Evolutionary conservation across 495 filamentous ascomycete genomes (phyloP).

Genomic region (Aspergillus asperescens): DNA sequence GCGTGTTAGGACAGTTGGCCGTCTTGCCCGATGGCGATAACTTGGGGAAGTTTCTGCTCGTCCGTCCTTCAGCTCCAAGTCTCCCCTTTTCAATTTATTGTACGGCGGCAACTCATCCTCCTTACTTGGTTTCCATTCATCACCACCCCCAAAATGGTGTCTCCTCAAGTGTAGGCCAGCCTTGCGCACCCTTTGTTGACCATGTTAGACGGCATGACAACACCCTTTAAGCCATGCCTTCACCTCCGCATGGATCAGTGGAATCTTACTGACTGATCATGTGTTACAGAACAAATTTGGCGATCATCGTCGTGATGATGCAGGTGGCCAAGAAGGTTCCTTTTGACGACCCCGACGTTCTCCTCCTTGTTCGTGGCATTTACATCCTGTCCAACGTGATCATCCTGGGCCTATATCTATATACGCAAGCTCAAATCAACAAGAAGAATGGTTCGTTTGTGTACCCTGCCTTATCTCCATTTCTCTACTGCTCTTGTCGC

Average conservation of each 20-base stretch:
- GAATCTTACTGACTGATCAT: slow-evolving; percentile 6
- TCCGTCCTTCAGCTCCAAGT: slow-evolving; percentile 17
- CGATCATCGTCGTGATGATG: slow-evolving; percentile 97
- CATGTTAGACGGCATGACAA: background rate
- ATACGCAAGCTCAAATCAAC: slow-evolving; percentile 75
- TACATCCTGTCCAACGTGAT: slow-evolving; percentile 87
- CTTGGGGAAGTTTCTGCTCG: slow-evolving; percentile 24
- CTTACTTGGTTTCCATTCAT: slow-evolving; percentile 10
- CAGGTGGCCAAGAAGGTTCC: slow-evolving; percentile 93
- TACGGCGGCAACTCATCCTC: slow-evolving; percentile 5
- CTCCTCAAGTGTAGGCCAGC: slow-evolving; percentile 41
- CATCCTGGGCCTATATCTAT: slow-evolving; percentile 78
- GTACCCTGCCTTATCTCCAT: too few relatives aligned
- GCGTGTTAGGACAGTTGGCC: slow-evolving; percentile 27
- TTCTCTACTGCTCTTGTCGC: too few relatives aligned
- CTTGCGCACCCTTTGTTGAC: background rate
- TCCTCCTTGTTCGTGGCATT: slow-evolving; percentile 73
- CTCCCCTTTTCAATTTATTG: slow-evolving; percentile 13
- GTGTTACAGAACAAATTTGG: slow-evolving; percentile 71
- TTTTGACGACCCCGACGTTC: slow-evolving; percentile 84
- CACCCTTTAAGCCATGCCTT: background rate
- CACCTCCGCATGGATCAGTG: background rate
- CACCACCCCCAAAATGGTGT: slow-evolving; percentile 39
- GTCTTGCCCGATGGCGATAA: slow-evolving; percentile 22
- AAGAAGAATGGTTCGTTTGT: slow-evolving; percentile 78